phyloP scores from a whole-genome alignment of 2,329 filamentous ascomycete genomes.

The Nothopassalora personata region DNA sequence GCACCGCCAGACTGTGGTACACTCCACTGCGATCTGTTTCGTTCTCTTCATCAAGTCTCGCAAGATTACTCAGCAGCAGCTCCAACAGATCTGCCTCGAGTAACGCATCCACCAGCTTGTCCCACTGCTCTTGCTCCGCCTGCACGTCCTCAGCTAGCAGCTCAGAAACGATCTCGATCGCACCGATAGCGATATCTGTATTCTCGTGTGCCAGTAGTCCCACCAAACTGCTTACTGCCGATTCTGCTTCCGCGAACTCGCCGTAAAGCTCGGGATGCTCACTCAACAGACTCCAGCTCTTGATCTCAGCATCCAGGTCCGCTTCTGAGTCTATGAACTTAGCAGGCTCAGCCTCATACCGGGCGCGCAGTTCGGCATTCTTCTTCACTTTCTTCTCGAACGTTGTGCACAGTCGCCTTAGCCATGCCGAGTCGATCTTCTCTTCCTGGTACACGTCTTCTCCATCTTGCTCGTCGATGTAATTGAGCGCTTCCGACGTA shows the following conservation, averaged over 20 bases:
- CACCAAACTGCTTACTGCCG: slow-evolving; percentile 68
- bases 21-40: slow-evolving; percentile 76
- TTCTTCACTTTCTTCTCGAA: slow-evolving; percentile 89
- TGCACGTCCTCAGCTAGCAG: slow-evolving; percentile 89
- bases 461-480: slow-evolving; percentile 64
- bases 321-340: slow-evolving; percentile 83
- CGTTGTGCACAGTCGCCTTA: slow-evolving; percentile 71
- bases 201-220: slow-evolving; percentile 88
- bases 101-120: slow-evolving; percentile 61
- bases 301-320: slow-evolving; percentile 83
- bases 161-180: slow-evolving; percentile 83
- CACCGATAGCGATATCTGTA: slow-evolving; percentile 89
- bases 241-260: slow-evolving; percentile 67
- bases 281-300: slow-evolving; percentile 75
- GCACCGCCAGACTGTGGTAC: slow-evolving; percentile 73
- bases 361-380: slow-evolving; percentile 83
- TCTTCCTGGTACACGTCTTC: slow-evolving; percentile 53
- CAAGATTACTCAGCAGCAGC: slow-evolving; percentile 71
- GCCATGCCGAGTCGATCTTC: slow-evolving; percentile 77
- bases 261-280: slow-evolving; percentile 80
- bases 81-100: slow-evolving; percentile 63
- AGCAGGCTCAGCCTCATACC: slow-evolving; percentile 71
- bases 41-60: slow-evolving; percentile 67
- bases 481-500: slow-evolving; percentile 80
- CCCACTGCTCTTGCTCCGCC: slow-evolving; percentile 76